phyloP scores from a whole-genome alignment of 768 basidiomycete species.

The Boletus subcaerulescens region DNA sequence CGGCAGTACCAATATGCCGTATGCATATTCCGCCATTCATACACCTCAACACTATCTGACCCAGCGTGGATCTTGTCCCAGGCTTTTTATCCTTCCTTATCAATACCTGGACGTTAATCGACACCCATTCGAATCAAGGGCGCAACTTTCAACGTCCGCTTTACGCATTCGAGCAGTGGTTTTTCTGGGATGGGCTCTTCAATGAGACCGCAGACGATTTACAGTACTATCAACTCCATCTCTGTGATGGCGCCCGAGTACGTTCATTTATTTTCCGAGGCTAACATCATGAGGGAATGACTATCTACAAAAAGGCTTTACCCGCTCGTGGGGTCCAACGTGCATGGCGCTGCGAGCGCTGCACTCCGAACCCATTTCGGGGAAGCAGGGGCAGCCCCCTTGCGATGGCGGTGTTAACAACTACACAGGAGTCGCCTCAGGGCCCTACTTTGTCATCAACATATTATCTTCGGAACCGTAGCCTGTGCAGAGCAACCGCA shows the following conservation, averaged over 20 bases:
- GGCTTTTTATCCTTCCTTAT: not conserved
- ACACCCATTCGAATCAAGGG: slow-evolving; percentile 3
- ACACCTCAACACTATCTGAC: no score
- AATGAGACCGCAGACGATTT: slow-evolving; percentile 44
- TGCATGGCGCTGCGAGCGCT: slow-evolving; percentile 22
- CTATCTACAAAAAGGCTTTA: slow-evolving; percentile 45
- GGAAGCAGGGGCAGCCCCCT: no score
- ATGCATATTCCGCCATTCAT: no score
- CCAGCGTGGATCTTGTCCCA: no score
- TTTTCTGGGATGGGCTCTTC: slow-evolving; percentile 41
- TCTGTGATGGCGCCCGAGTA: slow-evolving; percentile 28
- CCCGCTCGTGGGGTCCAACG: slow-evolving; percentile 45
- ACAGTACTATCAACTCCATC: slow-evolving; percentile 26
- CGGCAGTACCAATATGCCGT: no score
- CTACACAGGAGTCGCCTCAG: no score
- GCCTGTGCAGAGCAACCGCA: slow-evolving; percentile 35
- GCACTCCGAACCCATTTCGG: not conserved
- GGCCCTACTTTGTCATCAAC: slow-evolving; percentile 41
- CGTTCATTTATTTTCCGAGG: slow-evolving; percentile 23
- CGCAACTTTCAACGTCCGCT: slow-evolving; percentile 33
- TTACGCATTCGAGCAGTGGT: slow-evolving; percentile 38
- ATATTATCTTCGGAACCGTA: slow-evolving; percentile 37
- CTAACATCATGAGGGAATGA: slow-evolving; percentile 46
- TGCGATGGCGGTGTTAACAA: no score
- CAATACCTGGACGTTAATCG: slow-evolving; percentile 7